phyloP scores from a whole-genome alignment of 257 asterid species.

The Plantago elongata region DNA sequence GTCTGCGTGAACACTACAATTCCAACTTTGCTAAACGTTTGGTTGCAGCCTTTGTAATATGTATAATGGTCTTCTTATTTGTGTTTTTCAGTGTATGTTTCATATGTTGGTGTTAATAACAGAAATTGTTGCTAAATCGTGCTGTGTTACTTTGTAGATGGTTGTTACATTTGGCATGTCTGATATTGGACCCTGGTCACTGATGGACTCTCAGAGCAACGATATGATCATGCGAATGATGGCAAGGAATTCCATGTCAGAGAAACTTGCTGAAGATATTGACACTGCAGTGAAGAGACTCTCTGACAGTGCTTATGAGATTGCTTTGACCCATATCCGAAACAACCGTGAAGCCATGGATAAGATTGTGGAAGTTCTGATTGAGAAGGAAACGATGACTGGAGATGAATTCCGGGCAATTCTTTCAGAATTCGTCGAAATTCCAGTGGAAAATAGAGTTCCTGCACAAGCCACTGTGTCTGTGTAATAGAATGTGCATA shows the following conservation, averaged over 20 bases:
- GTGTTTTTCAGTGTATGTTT: too few species aligned
- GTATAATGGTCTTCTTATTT: too few species aligned
- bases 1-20: too few species aligned
- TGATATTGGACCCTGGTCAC: conserved; percentile 93
- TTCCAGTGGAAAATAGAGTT: conserved; percentile 71
- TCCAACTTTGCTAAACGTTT: too few species aligned
- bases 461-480: conserved; percentile 48
- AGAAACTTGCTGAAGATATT: conserved; percentile 92
- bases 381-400: conserved; percentile 86
- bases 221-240: conserved; percentile 96
- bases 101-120: too few species aligned
- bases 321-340: conserved; percentile 65
- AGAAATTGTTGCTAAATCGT: background rate
- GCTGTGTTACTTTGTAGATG: conserved; percentile 42
- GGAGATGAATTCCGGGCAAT: conserved; percentile 96
- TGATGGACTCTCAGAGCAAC: conserved; percentile 81
- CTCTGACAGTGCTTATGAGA: conserved; percentile 73
- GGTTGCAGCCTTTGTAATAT: too few species aligned
- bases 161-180: conserved; percentile 97
- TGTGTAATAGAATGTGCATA: conserved; percentile 34
- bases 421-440: conserved; percentile 71
- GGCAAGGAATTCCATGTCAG: conserved; percentile 98
- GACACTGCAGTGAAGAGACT: conserved; percentile 78
- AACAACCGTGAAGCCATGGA: conserved; percentile 91
- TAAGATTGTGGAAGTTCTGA: conserved; percentile 79